These are phyloP conservation scores for Diaporthe sp. DNA, from an alignment of 2,329 filamentous ascomycete genomes.

Conservation along the genomic window DNA sequence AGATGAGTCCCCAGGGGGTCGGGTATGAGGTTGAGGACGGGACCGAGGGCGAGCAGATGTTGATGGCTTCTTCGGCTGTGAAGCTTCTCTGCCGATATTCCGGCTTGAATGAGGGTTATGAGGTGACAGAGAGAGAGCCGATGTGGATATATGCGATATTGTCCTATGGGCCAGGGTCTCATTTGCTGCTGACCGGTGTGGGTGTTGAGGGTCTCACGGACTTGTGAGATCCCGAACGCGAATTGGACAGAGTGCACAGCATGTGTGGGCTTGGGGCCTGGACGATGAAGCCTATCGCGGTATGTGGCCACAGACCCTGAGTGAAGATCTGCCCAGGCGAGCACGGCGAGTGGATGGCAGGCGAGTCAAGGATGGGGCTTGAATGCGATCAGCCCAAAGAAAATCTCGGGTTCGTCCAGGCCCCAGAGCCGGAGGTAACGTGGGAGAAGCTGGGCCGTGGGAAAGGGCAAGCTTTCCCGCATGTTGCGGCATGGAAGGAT, in stretches of 20 bases:
- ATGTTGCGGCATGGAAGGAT: constrained; percentile 28
- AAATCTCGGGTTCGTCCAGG: constrained; percentile 28
- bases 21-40: not conserved
- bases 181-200: constrained; percentile 27
- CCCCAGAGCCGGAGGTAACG: constrained; percentile 31
- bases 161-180: constrained; percentile 21
- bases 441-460: constrained; percentile 14
- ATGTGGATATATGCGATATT: constrained; percentile 30
- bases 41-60: constrained; percentile 9
- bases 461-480: constrained; percentile 28
- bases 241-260: not conserved
- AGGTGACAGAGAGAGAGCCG: constrained; percentile 12
- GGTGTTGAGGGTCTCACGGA: constrained; percentile 9
- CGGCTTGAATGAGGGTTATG: not conserved
- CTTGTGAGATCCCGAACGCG: not conserved
- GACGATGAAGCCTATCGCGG: constrained; percentile 6
- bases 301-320: not conserved
- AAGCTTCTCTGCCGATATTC: constrained; percentile 2
- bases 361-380: constrained; percentile 24
- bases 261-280: not conserved
- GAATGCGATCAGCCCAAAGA: constrained; percentile 29
- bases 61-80: not conserved
- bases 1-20: not conserved
- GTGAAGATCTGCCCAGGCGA: constrained; percentile 25
- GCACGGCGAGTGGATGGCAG: constrained; percentile 19